phyloP scores from a whole-genome alignment of 768 basidiomycete genomes.

The Pleurotus djamor region DNA sequence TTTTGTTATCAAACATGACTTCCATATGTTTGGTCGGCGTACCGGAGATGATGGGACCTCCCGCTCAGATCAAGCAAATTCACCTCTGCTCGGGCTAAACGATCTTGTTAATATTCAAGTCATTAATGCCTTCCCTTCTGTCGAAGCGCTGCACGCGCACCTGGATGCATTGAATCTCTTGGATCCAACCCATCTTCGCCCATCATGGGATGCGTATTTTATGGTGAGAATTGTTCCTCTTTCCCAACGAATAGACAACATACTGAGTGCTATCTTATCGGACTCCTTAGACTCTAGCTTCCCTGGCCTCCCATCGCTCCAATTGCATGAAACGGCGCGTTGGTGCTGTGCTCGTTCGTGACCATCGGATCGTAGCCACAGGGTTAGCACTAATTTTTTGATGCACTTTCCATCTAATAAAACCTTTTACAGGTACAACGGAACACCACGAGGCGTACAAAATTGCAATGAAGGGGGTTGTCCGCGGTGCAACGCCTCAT shows the following conservation, averaged over 20 bases:
- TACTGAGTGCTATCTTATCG: neutral
- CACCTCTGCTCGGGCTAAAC: slow-evolving; percentile 30
- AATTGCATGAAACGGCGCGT: slow-evolving; percentile 99
- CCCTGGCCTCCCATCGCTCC: slow-evolving; percentile 83
- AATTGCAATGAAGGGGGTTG: slow-evolving; percentile 97
- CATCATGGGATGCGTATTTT: slow-evolving; percentile 95
- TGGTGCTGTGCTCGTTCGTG: slow-evolving; percentile 88
- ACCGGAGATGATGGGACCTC: neutral
- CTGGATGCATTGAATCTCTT: slow-evolving; percentile 69
- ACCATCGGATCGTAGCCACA: slow-evolving; percentile 75
- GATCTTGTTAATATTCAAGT: slow-evolving; percentile 61
- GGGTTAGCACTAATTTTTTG: too few relatives aligned
- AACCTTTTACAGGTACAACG: slow-evolving; percentile 79
- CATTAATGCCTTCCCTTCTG: slow-evolving; percentile 57
- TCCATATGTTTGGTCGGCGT: slow-evolving; percentile 52
- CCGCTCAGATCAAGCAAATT: neutral
- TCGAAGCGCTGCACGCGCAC: slow-evolving; percentile 55
- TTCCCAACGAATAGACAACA: neutral
- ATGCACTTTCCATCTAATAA: slow-evolving; percentile 1
- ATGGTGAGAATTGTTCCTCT: slow-evolving; percentile 57
- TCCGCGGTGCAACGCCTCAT: slow-evolving; percentile 61
- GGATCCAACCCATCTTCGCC: slow-evolving; percentile 75
- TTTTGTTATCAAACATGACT: slow-evolving; percentile 77
- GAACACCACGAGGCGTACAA: slow-evolving; percentile 84
- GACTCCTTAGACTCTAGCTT: slow-evolving; percentile 70